These are phyloP conservation scores for Hebeloma cylindrosporum DNA, from an alignment of 768 basidiomycete genomes.

Conservation along the genomic window DNA sequence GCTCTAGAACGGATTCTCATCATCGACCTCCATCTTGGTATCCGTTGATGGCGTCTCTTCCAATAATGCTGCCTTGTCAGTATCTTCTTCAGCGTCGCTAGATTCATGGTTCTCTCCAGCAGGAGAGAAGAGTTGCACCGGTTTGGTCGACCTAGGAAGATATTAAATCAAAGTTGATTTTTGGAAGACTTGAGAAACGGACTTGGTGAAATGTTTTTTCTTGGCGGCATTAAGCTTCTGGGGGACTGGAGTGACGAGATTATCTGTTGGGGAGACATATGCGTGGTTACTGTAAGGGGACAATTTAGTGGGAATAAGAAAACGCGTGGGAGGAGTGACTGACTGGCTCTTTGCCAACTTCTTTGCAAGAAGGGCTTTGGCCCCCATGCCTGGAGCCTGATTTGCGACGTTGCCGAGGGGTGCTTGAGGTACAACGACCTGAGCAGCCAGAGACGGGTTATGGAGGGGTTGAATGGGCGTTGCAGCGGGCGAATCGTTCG, in stretches of 20 bases:
- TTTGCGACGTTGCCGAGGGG: slow-evolving; percentile 68
- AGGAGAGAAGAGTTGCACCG: slow-evolving; percentile 59
- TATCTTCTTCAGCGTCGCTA: slow-evolving; percentile 39
- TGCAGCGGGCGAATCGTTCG: slow-evolving; percentile 63
- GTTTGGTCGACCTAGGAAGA: slow-evolving; percentile 55
- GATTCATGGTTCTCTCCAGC: slow-evolving; percentile 41
- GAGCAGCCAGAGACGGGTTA: slow-evolving; percentile 79
- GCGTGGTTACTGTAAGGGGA: slow-evolving; percentile 67
- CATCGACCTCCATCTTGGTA: slow-evolving; percentile 47
- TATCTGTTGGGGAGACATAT: slow-evolving; percentile 92
- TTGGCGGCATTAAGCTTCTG: slow-evolving; percentile 89
- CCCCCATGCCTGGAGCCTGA: slow-evolving; percentile 72
- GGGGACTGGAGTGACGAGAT: slow-evolving; percentile 89
- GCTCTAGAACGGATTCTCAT: slow-evolving; percentile 71
- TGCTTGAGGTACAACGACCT: slow-evolving; percentile 75
- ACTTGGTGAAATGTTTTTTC: slow-evolving; percentile 95
- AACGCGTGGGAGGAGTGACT: slow-evolving; percentile 31
- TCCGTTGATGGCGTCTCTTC: slow-evolving; percentile 17
- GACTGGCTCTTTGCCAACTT: slow-evolving; percentile 88
- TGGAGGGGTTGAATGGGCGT: slow-evolving; percentile 80
- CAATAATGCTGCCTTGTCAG: slow-evolving; percentile 12
- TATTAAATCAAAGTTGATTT: not conserved
- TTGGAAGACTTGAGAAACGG: slow-evolving; percentile 27
- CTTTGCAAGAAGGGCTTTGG: slow-evolving; percentile 91
- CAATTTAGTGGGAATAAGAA: slow-evolving; percentile 6